Evolutionary conservation across 2,329 filamentous ascomycete species (phyloP), one percentile per base, ranked within the genome.

Genomic region (Cryphonectria parasitica): DNA sequence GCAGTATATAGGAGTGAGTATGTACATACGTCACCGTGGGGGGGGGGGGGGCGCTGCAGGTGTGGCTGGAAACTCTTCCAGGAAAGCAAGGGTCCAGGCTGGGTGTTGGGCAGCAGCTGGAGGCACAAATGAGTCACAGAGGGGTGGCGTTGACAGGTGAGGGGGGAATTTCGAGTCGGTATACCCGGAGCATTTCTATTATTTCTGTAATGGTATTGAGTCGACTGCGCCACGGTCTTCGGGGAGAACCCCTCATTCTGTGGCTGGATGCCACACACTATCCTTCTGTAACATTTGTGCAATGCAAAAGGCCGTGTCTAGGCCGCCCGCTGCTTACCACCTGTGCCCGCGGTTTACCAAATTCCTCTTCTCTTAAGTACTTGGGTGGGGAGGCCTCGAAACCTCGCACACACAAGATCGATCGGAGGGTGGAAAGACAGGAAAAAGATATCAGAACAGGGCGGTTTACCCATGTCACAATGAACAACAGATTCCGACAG

Each of bases 11-110:
- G 7, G 17, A 45, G 43, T 22, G 17, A 22, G 43, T 5, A 5
- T 17, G 19, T 45, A 61, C 6, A 49, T 70, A 70, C 69, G 69
- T 70, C 69, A 70, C 49, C 17, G 64, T 68, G 69, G 69, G n/a
- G n/a, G n/a, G n/a, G n/a, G n/a, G n/a, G n/a, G n/a, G n/a, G 69
- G 65, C 34, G 17, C 39, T 31, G 63, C 43, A 54, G 41, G 17
- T 63, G 58, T 45, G 66, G 41, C 19, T 49, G 45, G 45, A 19
- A n/a, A 49, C 52, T 60, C 36, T 36, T 34, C 19, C 13, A 28
- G 28, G 7, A 4, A 3, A 52, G 31, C 65, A 64, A 58, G 60
- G 52, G n/a, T 49, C 25, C 28, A 31, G 28, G 52, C 45, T 62
- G 64, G 39, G 62, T 60, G 60, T 64, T 70, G 69, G 69, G 69